A percentile compares a stretch with the other conserved stretches of the same genome.
Evolutionary conservation across 2,329 filamentous ascomycete genomes (phyloP).

Genomic region (Ilyonectria destructans): DNA sequence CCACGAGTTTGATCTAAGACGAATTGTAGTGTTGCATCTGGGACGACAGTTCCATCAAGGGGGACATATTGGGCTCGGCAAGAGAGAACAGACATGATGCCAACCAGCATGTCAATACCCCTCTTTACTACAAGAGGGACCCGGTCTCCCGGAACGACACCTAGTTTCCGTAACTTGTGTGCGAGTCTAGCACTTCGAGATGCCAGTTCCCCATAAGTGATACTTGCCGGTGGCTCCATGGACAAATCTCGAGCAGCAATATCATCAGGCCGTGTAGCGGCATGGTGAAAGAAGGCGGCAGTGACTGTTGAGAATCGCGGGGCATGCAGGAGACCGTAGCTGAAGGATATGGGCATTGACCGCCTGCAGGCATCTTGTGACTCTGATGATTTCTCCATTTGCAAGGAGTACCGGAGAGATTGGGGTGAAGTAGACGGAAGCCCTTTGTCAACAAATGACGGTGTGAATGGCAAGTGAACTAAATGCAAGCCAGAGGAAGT

Average conservation of each 20-base stretch:
- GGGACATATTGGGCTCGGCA: constrained; percentile 74
- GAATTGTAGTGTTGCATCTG: constrained; percentile 64
- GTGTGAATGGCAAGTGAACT: constrained; percentile 9
- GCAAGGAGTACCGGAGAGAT: too few relatives aligned
- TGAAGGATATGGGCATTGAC: constrained; percentile 42
- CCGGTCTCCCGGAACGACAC: constrained; percentile 63
- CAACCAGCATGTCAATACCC: constrained; percentile 71
- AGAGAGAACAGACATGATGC: constrained; percentile 69
- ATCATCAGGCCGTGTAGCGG: constrained; percentile 54
- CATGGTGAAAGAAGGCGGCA: constrained; percentile 57
- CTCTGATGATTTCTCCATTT: constrained; percentile 34
- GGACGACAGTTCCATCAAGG: constrained; percentile 69
- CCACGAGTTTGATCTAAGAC: constrained; percentile 65
- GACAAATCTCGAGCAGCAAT: constrained; percentile 59
- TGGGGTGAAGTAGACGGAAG: background rate
- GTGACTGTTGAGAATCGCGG: constrained; percentile 53
- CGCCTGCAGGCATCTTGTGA: constrained; percentile 15
- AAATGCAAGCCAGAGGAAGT: background rate
- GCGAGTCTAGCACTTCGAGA: constrained; percentile 55
- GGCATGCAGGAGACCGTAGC: constrained; percentile 35
- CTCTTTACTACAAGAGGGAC: constrained; percentile 71
- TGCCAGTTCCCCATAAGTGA: constrained; percentile 65
- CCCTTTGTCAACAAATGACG: background rate
- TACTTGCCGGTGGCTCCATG: constrained; percentile 46
- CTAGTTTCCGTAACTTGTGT: constrained; percentile 55